Base-by-base conservation (phyloP, 768 basidiomycete genomes). In the Boletus subcaerulescens region DNA sequence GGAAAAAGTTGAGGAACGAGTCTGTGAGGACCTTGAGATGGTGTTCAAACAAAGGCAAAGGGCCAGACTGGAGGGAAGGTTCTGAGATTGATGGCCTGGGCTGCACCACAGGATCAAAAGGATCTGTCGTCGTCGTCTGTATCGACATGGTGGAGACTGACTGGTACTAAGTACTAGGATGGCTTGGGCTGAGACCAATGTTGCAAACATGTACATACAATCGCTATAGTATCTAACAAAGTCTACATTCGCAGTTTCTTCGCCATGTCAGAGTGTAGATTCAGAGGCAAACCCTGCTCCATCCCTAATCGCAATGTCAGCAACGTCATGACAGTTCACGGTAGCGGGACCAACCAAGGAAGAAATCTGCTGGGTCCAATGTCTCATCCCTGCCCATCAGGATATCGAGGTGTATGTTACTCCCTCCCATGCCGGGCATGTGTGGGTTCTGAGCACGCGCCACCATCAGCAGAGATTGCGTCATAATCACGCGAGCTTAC, bases 341-440 rank as follows among this genome's bases (percentile, higher is more conserved):
- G 38, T 29, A 29, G 35, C 22, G 50, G n/a, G 36, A 72, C 82
- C 43, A 62, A 85, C 93, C 86, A 38, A 80, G 76, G 77, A 98
- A 90, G 61, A 96, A 79, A 66, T 98, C 96, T 3, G 74, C 73
- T 5, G 86, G 80, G 26, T 88, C 87, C 51, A 99, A 77, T 22
- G 73, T 77, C 71, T 97, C 92, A 65, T 99, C 96, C 38, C 87
- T 84, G 44, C 96, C 96, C 84, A 91, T 90, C 54, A 99, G 73
- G 62, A 98, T 91, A 69, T 99, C 96, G 26, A 95, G 82, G 60
- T 91, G 87, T 38, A 98, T 67, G 73, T 98, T 97, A 12, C 85
- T 84, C 48, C 80, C 81, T 15, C 80, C 75, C 60, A 86, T 69
- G 38, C 76, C 81, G 15, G 88, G 80, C 73, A 89, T 81, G 58